Base-by-base conservation (phyloP, 306 rosid genomes). In the Corylus avellana region DNA sequence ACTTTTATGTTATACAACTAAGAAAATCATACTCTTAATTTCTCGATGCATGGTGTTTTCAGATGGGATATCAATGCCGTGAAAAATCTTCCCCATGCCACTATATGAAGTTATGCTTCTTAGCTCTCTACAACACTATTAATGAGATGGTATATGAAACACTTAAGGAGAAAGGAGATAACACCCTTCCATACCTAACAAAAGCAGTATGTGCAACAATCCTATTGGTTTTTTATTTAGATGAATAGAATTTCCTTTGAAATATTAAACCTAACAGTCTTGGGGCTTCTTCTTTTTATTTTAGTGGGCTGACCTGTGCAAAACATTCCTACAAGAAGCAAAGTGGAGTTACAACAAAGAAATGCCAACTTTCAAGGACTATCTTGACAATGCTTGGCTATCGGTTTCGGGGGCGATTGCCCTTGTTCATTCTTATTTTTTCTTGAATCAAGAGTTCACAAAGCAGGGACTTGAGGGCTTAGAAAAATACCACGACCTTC, bases 71-170 rank as follows among this genome's bases (percentile, higher is more conserved):
- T 91, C 59, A 79, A 80, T 25, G 85, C 78, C 14, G 46, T 85
- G 32, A 44, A 80, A 4, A 55, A n/a, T 68, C 85, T 88, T 10
- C 90, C 94, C n/a, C n/a, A n/a, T n/a, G n/a, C 1, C 63, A 78
- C 16, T 88, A 88, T 74, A 88, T 89, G 97, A 88, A 87, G 75
- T 46, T 88, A 12, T 85, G 89, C 20, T 91, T 89, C 77, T 77
- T 89, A 11, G 93, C 93, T 49, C 91, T 89, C 7, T 92, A 84
- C 77, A 90, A 92, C 82, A 88, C 85, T 4, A 78, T 90, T n/a
- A 92, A 90, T 20, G 88, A 91, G 63, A 78, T 91, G 22, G 82
- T 78, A 42, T 88, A 84, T 50, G 88, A 89, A 12, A 51, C 78
- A 0, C 77, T 85, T n/a, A 84, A 70, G 46, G 82, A 77, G 8